Evolutionary conservation across 208 protist genomes (phyloP).

Genomic region (Acanthamoeba healyi): DNA sequence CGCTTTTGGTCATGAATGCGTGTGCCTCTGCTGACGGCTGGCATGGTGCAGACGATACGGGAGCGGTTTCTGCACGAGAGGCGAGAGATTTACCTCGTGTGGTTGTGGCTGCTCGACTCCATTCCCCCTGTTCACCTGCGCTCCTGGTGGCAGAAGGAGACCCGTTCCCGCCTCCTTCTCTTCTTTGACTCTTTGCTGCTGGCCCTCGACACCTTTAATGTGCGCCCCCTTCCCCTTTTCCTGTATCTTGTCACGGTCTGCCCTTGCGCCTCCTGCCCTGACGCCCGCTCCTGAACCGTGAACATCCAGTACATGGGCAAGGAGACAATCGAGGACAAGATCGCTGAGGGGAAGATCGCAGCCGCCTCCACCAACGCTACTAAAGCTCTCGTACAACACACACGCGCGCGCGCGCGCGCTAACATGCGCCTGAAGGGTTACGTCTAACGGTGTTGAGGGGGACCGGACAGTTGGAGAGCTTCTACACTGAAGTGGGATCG

Average conservation of each 20-base stretch:
- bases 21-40: too few relatives aligned
- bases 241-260: too few relatives aligned
- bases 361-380: conserved; percentile 24
- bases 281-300: neutral
- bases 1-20: too few relatives aligned
- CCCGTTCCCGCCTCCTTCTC: conserved; percentile 27
- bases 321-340: conserved; percentile 22
- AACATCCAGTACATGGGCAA: conserved; percentile 63
- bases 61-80: neutral
- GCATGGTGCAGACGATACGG: neutral
- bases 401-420: too few relatives aligned
- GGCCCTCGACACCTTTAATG: conserved; percentile 30
- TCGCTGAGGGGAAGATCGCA: neutral
- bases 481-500: conserved; percentile 57
- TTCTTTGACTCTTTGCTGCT: conserved; percentile 45
- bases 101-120: conserved; percentile 53
- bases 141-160: conserved; percentile 61
- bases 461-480: conserved; percentile 51
- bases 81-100: neutral
- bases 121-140: neutral
- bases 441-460: too few relatives aligned
- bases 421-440: neutral
- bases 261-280: neutral
- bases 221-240: neutral
- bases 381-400: conserved; percentile 31